Conservation (phyloP, 2,329 filamentous ascomycete genomes). For the Furcasterigmium sp. region DNA sequence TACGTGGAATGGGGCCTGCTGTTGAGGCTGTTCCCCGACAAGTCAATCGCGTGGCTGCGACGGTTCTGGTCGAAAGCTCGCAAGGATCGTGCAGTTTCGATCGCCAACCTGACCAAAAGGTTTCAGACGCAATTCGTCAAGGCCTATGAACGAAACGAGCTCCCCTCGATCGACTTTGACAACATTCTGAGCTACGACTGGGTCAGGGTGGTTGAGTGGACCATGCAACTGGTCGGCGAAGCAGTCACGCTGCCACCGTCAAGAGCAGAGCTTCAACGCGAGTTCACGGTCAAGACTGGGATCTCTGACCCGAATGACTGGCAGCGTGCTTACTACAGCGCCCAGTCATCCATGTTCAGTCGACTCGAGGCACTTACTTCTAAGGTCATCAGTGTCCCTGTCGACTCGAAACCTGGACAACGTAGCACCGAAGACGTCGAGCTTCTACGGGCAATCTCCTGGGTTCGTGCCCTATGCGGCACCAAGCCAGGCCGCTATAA, state of each 20-base stretch:
- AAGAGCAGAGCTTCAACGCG: constrained; percentile 35
- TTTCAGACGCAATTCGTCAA: constrained; percentile 62
- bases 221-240: constrained; percentile 24
- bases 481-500: constrained; percentile 46
- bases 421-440: constrained; percentile 14
- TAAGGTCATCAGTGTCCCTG: constrained; percentile 34
- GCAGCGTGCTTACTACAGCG: constrained; percentile 53
- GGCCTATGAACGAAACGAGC: constrained; percentile 58
- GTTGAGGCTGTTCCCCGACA: constrained; percentile 48
- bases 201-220: constrained; percentile 61
- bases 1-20: constrained; percentile 57
- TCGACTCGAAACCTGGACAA: constrained; percentile 13
- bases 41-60: constrained; percentile 44
- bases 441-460: constrained; percentile 46
- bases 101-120: constrained; percentile 52
- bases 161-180: constrained; percentile 60
- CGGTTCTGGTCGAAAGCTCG: constrained; percentile 50
- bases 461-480: constrained; percentile 54
- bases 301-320: constrained; percentile 32
- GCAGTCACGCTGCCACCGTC: constrained; percentile 43
- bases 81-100: constrained; percentile 44
- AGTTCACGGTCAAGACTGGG: constrained; percentile 33
- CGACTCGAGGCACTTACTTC: constrained; percentile 51
- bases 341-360: constrained; percentile 48
- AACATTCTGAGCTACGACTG: constrained; percentile 64